Conservation (phyloP, 192 early-diverging fungal genomes). For the Kickxella alabastrina region DNA sequence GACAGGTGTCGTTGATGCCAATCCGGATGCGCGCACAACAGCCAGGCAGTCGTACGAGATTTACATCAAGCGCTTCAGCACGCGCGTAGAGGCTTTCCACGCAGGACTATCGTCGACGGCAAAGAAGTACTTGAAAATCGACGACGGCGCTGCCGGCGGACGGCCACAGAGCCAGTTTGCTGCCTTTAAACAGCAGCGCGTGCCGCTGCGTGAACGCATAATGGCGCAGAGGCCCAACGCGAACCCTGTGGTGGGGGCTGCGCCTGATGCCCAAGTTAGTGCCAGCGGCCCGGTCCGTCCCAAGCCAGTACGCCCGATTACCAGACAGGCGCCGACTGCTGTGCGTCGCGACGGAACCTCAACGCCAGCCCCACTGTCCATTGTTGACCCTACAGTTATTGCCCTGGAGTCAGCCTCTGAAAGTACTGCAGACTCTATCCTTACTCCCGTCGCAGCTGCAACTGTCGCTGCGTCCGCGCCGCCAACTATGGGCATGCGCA, state of each 20-base stretch:
- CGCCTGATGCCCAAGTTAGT: background rate
- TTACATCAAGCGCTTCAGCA: conserved; percentile 40
- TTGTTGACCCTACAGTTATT: background rate
- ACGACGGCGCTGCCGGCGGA: background rate
- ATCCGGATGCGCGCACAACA: conserved; percentile 45
- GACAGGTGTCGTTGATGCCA: conserved; percentile 38
- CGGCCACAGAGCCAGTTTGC: conserved; percentile 18
- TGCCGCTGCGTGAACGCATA: conserved; percentile 34
- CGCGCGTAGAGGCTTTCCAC: conserved; percentile 37
- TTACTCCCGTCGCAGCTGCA: conserved; percentile 3
- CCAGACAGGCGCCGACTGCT: conserved; percentile 11
- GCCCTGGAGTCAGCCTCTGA: background rate
- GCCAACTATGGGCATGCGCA: conserved; percentile 12
- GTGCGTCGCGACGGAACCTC: conserved; percentile 15
- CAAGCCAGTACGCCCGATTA: conserved; percentile 37
- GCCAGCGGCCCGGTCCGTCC: conserved; percentile 9
- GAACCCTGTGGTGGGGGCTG: too few relatives aligned
- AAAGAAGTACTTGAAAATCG: conserved; percentile 47
- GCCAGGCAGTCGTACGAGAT: conserved; percentile 42
- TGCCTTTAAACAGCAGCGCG: conserved; percentile 24
- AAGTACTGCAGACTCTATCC: background rate
- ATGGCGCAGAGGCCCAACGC: conserved; percentile 14
- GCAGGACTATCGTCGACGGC: conserved; percentile 32
- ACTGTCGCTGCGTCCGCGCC: conserved; percentile 7
- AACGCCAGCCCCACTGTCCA: conserved; percentile 8